Evolutionary conservation across 1,284 basidiomycete genomes (phyloP), one percentile per base, ranked within the genome.

Genomic region (Gomphus sp.): DNA sequence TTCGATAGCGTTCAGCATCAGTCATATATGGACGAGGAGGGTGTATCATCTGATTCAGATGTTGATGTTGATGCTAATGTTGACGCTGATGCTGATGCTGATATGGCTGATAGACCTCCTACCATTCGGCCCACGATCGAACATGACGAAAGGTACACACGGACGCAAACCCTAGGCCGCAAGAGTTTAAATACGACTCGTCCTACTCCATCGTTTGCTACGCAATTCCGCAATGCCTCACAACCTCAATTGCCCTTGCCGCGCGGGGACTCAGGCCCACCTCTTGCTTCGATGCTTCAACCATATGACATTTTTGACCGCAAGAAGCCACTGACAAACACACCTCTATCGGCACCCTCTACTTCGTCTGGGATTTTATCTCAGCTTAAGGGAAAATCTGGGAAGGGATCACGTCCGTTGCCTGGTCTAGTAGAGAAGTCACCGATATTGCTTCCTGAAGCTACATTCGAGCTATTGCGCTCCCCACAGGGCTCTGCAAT

Each of bases 1-100:
- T 89, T 89, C 69, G 87, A 89, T 69, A 78, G 73, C 61, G 80
- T 89, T 56, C 83, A 88, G 64, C 72, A 75, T 37, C 82, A 85
- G 53, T 78, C 79, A n/a, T 82, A 83, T 22, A 81, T 88, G 79
- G 84, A 87, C 65, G 31, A 11, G 8, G 56, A 53, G n/a, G 59
- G 52, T 14, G 22, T 18, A 36, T 43, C 47, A 14, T 31, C 44
- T 37, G 59, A 60, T 34, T 51, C 55, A 52, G 59, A 68, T 16
- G 72, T 73, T 47, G 76, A 76, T 11, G 56, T 43, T 34, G 72
- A 72, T 36, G 70, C 47, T 52, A 55, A 68, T 16, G 72, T 74
- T 45, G 76, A 76, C 7, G 56, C 43, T 36, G 72, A 71, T 36
- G 69, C 43, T 36, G 72, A 71, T 36, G 69, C 37, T 14, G 37